Base-by-base conservation (phyloP, 805 yeast genomes). In the Lipomyces orientalis region DNA sequence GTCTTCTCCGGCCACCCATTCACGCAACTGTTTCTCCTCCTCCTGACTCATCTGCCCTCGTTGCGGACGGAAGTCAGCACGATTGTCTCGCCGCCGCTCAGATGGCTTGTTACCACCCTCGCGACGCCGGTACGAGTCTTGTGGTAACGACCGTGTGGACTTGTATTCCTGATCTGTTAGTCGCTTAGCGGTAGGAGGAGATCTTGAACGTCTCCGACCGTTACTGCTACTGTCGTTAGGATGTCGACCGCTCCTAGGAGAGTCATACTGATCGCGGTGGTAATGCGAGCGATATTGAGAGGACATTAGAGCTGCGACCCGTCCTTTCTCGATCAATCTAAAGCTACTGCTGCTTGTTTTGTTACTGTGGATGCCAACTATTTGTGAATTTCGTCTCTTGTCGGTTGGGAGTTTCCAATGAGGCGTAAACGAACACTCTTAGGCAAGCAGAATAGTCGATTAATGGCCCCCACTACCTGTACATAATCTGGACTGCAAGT, bases 1-100 rank as follows among this genome's bases (percentile, higher is more conserved):
- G 29, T 75, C 76, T 61, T 77, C 80, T 2, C 70, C 73, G 1
- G 68, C 72, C 22, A 72, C 68, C 79, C 79, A 77, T 55, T 69
- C 66, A 25, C 34, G 58, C 8, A 64, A 43, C 39, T 64, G 67
- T 10, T 49, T 37, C 55, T 62, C 66, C 37, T 66, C 69, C n/a
- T 62, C 69, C 1, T 57, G 54, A 54, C 65, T 55, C 61, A 62
- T 65, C 35, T 34, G 59, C 4, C 34, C 39, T 37, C 58, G 65
- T 22, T 39, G 39, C 0, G 54, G 55, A 9, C 65, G 65, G 16
- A 43, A n/a, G 22, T n/a, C 49, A 14, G 4, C 49, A 9, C n/a
- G 22, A n/a, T 16, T 7, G 22, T 25, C 29, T 25, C 49, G 49
- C 8, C 49, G 49, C 22, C 49, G 49, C 19, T 43, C 49, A 14